Evolutionary conservation across 495 filamentous ascomycete species (phyloP).

Genomic region (Acidiella bohemica): DNA sequence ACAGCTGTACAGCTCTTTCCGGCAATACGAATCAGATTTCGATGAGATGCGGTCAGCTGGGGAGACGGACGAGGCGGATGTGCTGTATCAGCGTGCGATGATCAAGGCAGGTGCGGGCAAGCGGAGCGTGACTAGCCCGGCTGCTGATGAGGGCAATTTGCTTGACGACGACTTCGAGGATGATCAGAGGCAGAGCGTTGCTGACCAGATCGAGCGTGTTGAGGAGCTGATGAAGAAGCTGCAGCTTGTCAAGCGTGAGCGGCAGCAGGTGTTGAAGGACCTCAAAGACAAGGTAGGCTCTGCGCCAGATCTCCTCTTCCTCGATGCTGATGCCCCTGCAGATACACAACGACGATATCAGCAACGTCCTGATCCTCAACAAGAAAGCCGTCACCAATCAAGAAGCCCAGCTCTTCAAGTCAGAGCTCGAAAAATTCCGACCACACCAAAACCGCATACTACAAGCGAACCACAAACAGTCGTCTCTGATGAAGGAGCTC

Average conservation of each 20-base stretch:
- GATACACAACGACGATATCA: slow-evolving; percentile 94
- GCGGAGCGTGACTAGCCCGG: slow-evolving; percentile 41
- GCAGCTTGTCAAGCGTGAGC: slow-evolving; percentile 79
- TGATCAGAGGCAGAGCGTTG: slow-evolving; percentile 61
- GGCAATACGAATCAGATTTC: slow-evolving; percentile 73
- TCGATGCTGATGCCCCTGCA: slow-evolving; percentile 26
- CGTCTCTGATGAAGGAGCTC: slow-evolving; percentile 85
- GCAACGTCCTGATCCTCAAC: slow-evolving; percentile 90
- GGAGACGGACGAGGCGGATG: slow-evolving; percentile 75
- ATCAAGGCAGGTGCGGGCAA: slow-evolving; percentile 49
- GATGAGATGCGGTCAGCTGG: slow-evolving; percentile 91
- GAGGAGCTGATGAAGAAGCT: slow-evolving; percentile 87
- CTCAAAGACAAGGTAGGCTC: slow-evolving; percentile 83
- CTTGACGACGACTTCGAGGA: slow-evolving; percentile 78
- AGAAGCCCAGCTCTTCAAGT: slow-evolving; percentile 80
- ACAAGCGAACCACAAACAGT: slow-evolving; percentile 88
- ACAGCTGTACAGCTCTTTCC: slow-evolving; percentile 69
- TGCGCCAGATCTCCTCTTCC: neutral
- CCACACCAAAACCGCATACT: slow-evolving; percentile 83
- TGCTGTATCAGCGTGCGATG: slow-evolving; percentile 75
- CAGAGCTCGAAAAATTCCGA: slow-evolving; percentile 90
- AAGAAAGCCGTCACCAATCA: slow-evolving; percentile 85
- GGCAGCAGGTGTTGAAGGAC: slow-evolving; percentile 85
- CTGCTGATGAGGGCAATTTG: slow-evolving; percentile 53
- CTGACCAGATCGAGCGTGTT: slow-evolving; percentile 77